Percentiles rank a stretch among this genome's conserved stretches.
Conservation (phyloP, 208 protist genomes). For the Crithidia acanthocephali region DNA sequence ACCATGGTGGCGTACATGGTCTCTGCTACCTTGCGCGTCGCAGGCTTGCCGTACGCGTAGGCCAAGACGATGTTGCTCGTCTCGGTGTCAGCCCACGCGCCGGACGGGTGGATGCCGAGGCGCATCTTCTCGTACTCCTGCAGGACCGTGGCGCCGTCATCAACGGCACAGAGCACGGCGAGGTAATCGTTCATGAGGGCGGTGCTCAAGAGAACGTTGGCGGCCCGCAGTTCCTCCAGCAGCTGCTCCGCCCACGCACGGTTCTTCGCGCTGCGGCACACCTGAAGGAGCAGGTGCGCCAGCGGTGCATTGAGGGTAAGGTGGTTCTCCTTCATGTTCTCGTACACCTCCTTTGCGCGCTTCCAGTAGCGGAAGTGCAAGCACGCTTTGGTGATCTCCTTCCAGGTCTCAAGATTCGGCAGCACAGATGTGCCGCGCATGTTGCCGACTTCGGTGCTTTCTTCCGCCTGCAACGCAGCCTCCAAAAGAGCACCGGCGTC, state of each 20-base stretch:
- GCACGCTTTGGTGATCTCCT: slow-evolving; percentile 65
- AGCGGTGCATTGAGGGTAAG: slow-evolving; percentile 47
- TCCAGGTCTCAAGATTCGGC: slow-evolving; percentile 79
- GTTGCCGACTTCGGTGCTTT: slow-evolving; percentile 46
- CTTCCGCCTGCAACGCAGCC: slow-evolving; percentile 55
- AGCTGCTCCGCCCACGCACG: slow-evolving; percentile 54
- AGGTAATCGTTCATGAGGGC: slow-evolving; percentile 82
- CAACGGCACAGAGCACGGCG: slow-evolving; percentile 59
- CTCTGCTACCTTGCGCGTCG: slow-evolving; percentile 22
- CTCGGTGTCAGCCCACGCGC: slow-evolving; percentile 61
- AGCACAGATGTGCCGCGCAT: slow-evolving; percentile 59
- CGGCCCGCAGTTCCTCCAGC: slow-evolving; percentile 47
- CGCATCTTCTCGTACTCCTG: slow-evolving; percentile 67
- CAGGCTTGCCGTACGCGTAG: slow-evolving; percentile 42
- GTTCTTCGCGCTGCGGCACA: slow-evolving; percentile 54
- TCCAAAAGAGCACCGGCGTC: slow-evolving; percentile 41
- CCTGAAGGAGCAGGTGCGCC: slow-evolving; percentile 57
- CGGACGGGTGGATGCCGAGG: slow-evolving; percentile 67
- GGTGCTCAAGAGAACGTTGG: slow-evolving; percentile 52
- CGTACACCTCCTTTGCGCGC: slow-evolving; percentile 52
- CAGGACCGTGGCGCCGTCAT: slow-evolving; percentile 43
- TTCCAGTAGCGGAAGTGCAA: slow-evolving; percentile 41
- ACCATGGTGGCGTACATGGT: slow-evolving; percentile 25
- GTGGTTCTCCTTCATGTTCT: slow-evolving; percentile 40
- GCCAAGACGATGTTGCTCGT: slow-evolving; percentile 78